Evolutionary conservation across 2,329 filamentous ascomycete genomes (phyloP), one percentile per base, ranked within the genome.

Genomic region (Penicillium vulpinum): DNA sequence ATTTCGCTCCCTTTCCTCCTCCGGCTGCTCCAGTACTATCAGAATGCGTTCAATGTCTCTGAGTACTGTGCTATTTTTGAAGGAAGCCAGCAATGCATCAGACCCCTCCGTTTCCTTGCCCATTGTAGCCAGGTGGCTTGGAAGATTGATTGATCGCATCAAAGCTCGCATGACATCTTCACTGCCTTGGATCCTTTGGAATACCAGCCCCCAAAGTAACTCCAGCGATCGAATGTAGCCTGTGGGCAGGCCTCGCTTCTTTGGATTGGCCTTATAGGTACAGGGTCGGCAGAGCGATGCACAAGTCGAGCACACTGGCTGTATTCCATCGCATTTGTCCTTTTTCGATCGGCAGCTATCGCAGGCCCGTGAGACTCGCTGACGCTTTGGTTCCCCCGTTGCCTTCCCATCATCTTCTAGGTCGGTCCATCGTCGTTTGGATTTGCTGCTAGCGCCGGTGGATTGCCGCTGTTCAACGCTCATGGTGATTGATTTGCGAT

Each of bases 181-280:
- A 46, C 80, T 81, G 10, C 81, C 84, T 15, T 84, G 80, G 35
- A 85, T 81, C 53, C 83, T 82, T 57, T 85, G 81, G 58, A 90
- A 87, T 1, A 89, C 75, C 78, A 86, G 86, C 13, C 86, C 87
- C 53, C 89, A 79, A 10, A 87, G 82, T 41, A 89, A 73, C 71
- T 92, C 89, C 18, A 92, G 78, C 0, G 88, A 88, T 33, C 88
- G 83, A 53, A 92, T 87, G 67, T 92, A 91, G 16, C 90, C 89
- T n/a, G 89, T 89, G 65, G 89, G 89, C 11, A 92, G 85, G 4
- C 90, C 89, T 61, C 89, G 81, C 71, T 91, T 91, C 73, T 90
- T 91, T 8, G 88, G 85, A 52, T 85, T 86, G 52, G 87, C 82
- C 59, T 88, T 85, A 70, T 92, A 92, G 16, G 87, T 86, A 71